phyloP scores from a whole-genome alignment of 495 filamentous ascomycete species.

The Aspergillus cristatus region DNA sequence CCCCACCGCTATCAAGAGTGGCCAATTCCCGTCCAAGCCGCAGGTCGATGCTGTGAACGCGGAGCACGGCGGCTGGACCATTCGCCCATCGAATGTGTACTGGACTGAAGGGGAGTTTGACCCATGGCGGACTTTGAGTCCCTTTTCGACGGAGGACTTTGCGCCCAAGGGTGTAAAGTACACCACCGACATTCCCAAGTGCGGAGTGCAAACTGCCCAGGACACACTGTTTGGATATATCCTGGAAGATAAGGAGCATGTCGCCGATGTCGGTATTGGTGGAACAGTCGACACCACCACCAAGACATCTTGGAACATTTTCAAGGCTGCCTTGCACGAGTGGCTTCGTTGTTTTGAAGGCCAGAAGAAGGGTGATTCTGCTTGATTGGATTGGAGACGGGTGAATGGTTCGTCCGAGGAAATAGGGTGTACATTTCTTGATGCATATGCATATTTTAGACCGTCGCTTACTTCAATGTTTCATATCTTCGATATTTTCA shows the following conservation, averaged over 20 bases:
- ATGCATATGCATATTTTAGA: too few relatives aligned
- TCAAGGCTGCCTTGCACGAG: constrained; percentile 31
- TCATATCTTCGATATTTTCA: too few relatives aligned
- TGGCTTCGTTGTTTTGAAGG: constrained; percentile 39
- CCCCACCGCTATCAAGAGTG: constrained; percentile 33
- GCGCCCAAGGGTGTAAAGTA: constrained; percentile 28
- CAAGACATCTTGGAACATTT: constrained; percentile 23
- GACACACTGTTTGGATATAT: constrained; percentile 44
- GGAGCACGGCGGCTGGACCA: constrained; percentile 45
- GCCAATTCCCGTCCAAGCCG: constrained; percentile 35
- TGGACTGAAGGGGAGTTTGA: constrained; percentile 49
- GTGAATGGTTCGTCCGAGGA: too few relatives aligned
- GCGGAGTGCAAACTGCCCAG: constrained; percentile 27
- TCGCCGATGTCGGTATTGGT: constrained; percentile 37
- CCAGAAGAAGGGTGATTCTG: neutral
- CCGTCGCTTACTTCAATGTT: too few relatives aligned
- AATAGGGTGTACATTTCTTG: too few relatives aligned
- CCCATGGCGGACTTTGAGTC: constrained; percentile 47
- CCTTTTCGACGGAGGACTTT: constrained; percentile 33
- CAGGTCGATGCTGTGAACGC: constrained; percentile 28
- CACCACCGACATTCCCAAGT: constrained; percentile 36
- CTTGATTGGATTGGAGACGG: too few relatives aligned
- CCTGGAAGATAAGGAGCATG: constrained; percentile 39
- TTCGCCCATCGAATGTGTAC: constrained; percentile 49
- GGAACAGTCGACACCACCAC: constrained; percentile 15